Evolutionary conservation across 1,284 basidiomycete genomes (phyloP).

Genomic region (Mycosarcoma maydis): DNA sequence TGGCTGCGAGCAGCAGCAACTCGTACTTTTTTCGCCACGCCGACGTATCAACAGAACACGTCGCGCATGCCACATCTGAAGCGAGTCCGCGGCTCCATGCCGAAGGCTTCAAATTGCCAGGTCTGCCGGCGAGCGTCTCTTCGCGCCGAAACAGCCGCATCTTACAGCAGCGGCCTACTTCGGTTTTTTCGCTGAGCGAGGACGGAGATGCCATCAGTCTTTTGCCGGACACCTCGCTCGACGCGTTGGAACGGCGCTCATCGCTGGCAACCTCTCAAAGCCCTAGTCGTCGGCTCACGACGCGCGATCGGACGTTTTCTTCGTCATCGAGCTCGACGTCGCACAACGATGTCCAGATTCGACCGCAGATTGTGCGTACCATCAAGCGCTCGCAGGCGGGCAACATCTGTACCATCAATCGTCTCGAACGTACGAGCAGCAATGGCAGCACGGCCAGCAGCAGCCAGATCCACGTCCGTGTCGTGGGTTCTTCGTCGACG

Average conservation of each 20-base stretch:
- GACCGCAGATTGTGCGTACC: constrained; percentile 34
- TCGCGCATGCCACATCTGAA: constrained; percentile 9
- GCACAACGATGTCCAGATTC: constrained; percentile 31
- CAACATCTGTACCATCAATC: constrained; percentile 1
- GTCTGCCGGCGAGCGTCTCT: constrained; percentile 28
- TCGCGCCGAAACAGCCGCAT: constrained; percentile 30
- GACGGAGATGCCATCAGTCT: constrained; percentile 24
- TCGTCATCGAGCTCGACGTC: constrained; percentile 22
- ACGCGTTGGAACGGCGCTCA: constrained; percentile 10
- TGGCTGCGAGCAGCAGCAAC: constrained; percentile 17
- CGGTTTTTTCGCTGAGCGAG: constrained; percentile 32
- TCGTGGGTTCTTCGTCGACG: constrained; percentile 19
- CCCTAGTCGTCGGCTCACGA: constrained; percentile 7
- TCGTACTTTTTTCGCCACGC: constrained; percentile 18
- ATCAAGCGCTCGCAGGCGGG: constrained; percentile 25
- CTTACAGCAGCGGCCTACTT: constrained; percentile 21
- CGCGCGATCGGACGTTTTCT: constrained; percentile 17
- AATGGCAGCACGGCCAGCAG: constrained; percentile 21
- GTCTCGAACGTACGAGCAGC: constrained; percentile 26
- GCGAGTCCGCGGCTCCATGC: constrained; percentile 15
- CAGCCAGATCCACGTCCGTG: constrained; percentile 23
- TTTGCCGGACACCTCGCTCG: constrained; percentile 17
- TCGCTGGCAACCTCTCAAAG: constrained; percentile 17
- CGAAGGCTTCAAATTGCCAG: constrained; percentile 34
- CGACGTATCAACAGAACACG: constrained; percentile 17